Conservation (phyloP, 2,329 filamentous ascomycete species). For the Talaromyces piceae region DNA sequence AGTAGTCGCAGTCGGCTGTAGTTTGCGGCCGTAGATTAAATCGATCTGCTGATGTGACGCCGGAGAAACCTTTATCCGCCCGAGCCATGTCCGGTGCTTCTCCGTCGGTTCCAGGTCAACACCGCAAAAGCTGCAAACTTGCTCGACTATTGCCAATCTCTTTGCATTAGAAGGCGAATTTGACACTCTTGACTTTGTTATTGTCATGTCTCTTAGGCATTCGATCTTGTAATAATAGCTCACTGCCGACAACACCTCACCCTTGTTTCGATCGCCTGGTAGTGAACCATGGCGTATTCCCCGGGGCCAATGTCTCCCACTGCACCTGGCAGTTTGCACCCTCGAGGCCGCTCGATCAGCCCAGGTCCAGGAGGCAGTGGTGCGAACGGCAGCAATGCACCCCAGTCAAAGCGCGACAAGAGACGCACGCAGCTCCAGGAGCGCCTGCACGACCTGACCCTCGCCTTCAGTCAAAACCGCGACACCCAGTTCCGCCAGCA, state of each 20-base stretch:
- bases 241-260: background rate
- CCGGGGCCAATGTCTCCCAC: slow-evolving; percentile 29
- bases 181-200: too few relatives aligned
- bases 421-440: slow-evolving; percentile 76
- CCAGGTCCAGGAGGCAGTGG: slow-evolving; percentile 16
- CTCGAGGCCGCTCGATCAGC: slow-evolving; percentile 23
- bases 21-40: too few relatives aligned
- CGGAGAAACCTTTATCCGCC: slow-evolving; percentile 3
- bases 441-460: slow-evolving; percentile 65
- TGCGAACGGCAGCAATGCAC: slow-evolving; percentile 15
- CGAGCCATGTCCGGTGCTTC: slow-evolving; percentile 5
- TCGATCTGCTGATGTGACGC: background rate
- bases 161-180: too few relatives aligned
- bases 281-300: slow-evolving; percentile 31
- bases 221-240: background rate
- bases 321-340: slow-evolving; percentile 16
- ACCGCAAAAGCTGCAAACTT: too few relatives aligned
- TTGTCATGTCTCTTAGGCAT: background rate
- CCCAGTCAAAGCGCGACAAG: slow-evolving; percentile 78
- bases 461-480: slow-evolving; percentile 70
- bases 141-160: too few relatives aligned
- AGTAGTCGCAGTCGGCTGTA: too few relatives aligned
- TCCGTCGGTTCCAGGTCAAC: slow-evolving; percentile 5
- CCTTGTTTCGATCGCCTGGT: background rate
- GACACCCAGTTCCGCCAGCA: slow-evolving; percentile 83